These are phyloP conservation scores for Cunninghamia lanceolata DNA, from an alignment of 75 land plant species.

Conservation along the genomic window DNA sequence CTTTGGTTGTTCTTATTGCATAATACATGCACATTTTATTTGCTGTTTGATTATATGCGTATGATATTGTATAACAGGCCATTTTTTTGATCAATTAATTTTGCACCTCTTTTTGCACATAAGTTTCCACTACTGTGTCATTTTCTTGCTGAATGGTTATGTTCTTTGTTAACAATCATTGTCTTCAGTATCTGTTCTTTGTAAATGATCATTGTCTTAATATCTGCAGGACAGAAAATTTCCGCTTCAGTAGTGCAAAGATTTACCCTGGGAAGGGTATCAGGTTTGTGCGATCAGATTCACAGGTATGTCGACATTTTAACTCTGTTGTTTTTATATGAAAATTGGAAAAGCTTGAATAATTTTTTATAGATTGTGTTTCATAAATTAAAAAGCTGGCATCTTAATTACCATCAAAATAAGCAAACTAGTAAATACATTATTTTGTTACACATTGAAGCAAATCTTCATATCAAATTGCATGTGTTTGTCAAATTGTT, in stretches of 20 bases:
- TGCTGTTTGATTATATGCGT: too few species aligned
- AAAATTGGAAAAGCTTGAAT: not conserved
- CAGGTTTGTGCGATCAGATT: slow-evolving; percentile 46
- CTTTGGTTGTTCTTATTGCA: not conserved
- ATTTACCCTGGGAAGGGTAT: slow-evolving; percentile 59
- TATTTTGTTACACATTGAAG: not conserved
- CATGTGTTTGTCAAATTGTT: not conserved
- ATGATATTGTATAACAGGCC: too few species aligned
- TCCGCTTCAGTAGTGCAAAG: slow-evolving; percentile 50
- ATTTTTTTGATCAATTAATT: not conserved
- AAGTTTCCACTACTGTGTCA: not conserved
- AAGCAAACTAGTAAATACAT: not conserved
- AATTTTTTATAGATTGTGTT: not conserved
- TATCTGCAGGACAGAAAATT: slow-evolving; percentile 44
- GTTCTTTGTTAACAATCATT: not conserved
- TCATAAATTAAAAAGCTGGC: not conserved
- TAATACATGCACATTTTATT: too few species aligned
- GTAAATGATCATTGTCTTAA: not conserved
- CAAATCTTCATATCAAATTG: not conserved
- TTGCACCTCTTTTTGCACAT: not conserved
- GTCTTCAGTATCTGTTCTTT: not conserved
- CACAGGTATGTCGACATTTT: slow-evolving; percentile 22
- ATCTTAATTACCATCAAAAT: too few species aligned
- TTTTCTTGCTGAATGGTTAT: not conserved
- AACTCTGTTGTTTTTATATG: too few species aligned